These are phyloP conservation scores for Boechera retrofracta DNA, from an alignment of 345 rosid species.

Conservation along the genomic window DNA sequence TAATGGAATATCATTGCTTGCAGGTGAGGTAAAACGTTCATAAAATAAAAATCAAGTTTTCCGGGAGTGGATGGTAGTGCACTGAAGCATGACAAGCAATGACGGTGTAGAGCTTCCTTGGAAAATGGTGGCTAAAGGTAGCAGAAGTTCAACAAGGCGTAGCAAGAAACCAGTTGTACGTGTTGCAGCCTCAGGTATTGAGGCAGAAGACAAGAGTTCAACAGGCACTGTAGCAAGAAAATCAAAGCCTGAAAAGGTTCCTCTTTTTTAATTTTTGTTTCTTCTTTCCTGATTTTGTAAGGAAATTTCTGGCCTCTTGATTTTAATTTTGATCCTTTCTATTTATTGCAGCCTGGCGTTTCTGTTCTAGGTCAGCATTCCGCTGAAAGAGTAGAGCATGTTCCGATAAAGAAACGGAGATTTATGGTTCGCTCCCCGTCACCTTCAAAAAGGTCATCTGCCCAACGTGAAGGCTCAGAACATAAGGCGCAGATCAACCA, in stretches of 20 bases:
- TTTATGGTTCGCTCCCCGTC: constrained; percentile 47
- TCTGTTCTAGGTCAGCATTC: constrained; percentile 58
- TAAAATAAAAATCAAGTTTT: background rate
- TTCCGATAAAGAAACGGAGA: constrained; percentile 67
- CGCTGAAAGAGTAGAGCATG: constrained; percentile 54
- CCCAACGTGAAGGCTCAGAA: constrained; percentile 38
- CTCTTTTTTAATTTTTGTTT: background rate
- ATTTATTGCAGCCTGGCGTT: constrained; percentile 57
- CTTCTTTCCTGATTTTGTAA: background rate
- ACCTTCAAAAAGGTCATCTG: constrained; percentile 38
- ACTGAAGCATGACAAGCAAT: constrained; percentile 53
- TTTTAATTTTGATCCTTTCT: constrained; percentile 18
- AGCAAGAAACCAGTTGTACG: constrained; percentile 45
- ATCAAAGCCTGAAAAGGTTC: constrained; percentile 66
- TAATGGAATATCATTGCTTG: constrained; percentile 17
- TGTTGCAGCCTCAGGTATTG: constrained; percentile 32
- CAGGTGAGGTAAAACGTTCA: constrained; percentile 23
- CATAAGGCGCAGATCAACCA: constrained; percentile 18
- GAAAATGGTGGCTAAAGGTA: constrained; percentile 61
- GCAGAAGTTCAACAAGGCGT: constrained; percentile 60
- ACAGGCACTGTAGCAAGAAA: constrained; percentile 37
- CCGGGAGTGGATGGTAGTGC: constrained; percentile 44
- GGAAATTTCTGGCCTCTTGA: background rate
- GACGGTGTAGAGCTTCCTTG: constrained; percentile 60
- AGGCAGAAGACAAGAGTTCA: constrained; percentile 36